Evolutionary conservation across 805 yeast species (phyloP).

Genomic region (Kurtzmaniella fragi): DNA sequence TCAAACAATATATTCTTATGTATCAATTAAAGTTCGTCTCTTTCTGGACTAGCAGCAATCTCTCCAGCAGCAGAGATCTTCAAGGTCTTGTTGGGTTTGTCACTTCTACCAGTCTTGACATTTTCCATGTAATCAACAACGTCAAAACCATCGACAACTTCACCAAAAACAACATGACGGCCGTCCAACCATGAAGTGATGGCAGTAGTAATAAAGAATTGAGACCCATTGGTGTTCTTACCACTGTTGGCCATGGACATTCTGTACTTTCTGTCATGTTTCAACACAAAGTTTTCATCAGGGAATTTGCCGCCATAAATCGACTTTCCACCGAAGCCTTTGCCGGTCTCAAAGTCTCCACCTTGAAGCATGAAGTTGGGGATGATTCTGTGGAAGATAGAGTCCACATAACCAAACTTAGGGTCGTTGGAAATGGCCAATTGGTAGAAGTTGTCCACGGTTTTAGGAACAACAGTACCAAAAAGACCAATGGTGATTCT

Average conservation of each 20-base stretch:
- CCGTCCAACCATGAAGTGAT: constrained; percentile 90
- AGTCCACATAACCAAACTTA: constrained; percentile 54
- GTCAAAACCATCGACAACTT: constrained; percentile 85
- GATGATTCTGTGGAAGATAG: constrained; percentile 71
- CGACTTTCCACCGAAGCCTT: constrained; percentile 78
- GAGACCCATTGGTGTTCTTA: constrained; percentile 80
- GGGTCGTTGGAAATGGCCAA: constrained; percentile 61
- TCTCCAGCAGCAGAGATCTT: constrained; percentile 65
- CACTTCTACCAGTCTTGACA: constrained; percentile 78
- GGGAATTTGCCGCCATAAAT: constrained; percentile 68
- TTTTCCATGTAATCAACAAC: constrained; percentile 70
- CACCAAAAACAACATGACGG: constrained; percentile 94
- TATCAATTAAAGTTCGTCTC: constrained; percentile 23
- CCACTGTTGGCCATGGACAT: constrained; percentile 82
- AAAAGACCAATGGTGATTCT: constrained; percentile 82
- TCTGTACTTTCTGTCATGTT: constrained; percentile 65
- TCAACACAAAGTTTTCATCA: constrained; percentile 73
- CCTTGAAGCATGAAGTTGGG: constrained; percentile 79
- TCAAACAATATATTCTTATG: not conserved
- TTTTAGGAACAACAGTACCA: constrained; percentile 37
- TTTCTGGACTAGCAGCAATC: constrained; percentile 12
- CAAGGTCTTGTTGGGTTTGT: constrained; percentile 65
- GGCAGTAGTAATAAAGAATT: constrained; percentile 92
- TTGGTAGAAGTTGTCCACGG: constrained; percentile 83
- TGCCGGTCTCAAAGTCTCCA: constrained; percentile 73